Evolutionary conservation across 2,329 filamentous ascomycete genomes (phyloP).

Genomic region (Pestalotiopsis sp.): DNA sequence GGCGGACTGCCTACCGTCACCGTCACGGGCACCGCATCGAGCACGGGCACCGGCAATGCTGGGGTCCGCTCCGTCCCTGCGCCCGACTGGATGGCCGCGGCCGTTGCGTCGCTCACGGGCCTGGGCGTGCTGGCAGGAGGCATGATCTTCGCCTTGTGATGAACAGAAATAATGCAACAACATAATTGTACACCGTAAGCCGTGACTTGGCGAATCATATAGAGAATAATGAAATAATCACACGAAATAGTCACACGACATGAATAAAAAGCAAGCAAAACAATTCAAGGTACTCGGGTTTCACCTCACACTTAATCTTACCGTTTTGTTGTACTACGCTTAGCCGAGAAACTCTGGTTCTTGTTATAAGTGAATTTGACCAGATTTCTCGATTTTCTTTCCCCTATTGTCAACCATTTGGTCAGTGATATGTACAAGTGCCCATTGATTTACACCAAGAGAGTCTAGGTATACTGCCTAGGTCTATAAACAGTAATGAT

Average conservation of each 20-base stretch:
- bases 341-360: no score
- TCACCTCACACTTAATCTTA: neutral
- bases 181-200: no score
- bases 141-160: neutral
- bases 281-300: neutral
- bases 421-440: no score
- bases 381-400: no score
- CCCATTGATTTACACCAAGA: no score
- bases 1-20: conserved; percentile 17
- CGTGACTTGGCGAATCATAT: neutral
- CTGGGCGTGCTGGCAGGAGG: conserved; percentile 3
- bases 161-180: no score
- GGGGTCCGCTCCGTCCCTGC: conserved; percentile 21
- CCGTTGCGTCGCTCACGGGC: neutral
- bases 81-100: conserved; percentile 23
- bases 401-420: no score
- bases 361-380: no score
- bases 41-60: conserved; percentile 19
- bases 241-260: neutral
- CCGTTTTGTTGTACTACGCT: neutral
- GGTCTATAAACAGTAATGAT: no score
- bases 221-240: neutral
- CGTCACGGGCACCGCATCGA: conserved; percentile 14
- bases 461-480: no score
- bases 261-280: neutral